Evolutionary conservation across 73 alveolate genomes (phyloP).

Genomic region (Paramecium tetraurelia): DNA sequence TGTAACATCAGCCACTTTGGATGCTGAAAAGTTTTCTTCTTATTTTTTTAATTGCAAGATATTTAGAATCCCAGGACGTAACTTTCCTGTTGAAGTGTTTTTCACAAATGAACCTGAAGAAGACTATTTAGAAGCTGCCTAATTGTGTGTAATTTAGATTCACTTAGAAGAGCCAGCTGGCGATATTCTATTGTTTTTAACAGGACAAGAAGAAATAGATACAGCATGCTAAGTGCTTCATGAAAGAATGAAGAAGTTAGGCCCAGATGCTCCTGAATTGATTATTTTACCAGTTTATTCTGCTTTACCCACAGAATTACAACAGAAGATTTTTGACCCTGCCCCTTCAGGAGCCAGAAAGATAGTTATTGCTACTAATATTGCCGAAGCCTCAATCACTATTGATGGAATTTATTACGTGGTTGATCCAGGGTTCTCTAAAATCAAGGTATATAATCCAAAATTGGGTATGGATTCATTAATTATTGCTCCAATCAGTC

Average conservation of each 20-base stretch:
- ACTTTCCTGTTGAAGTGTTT: constrained; percentile 92
- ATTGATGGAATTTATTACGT: constrained; percentile 99
- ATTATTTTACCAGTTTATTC: constrained; percentile 98
- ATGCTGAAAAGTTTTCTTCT: constrained; percentile 94
- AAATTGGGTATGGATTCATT: constrained; percentile 97
- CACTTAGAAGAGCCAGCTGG: constrained; percentile 92
- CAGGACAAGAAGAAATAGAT: constrained; percentile 99
- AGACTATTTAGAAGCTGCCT: constrained; percentile 98
- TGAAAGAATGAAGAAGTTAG: constrained; percentile 93
- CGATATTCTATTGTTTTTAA: constrained; percentile 96
- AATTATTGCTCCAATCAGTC: constrained; percentile 94
- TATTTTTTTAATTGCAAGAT: constrained; percentile 98
- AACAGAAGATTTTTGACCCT: constrained; percentile 43
- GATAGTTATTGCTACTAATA: constrained; percentile 98
- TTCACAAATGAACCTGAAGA: constrained; percentile 98
- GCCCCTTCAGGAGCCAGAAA: constrained; percentile 98
- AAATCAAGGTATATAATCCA: constrained; percentile 96
- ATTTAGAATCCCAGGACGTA: constrained; percentile 99
- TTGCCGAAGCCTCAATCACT: constrained; percentile 99
- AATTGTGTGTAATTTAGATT: constrained; percentile 93
- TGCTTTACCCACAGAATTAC: constrained; percentile 97
- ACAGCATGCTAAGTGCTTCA: constrained; percentile 97
- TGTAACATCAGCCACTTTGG: constrained; percentile 97
- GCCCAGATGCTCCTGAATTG: constrained; percentile 96
- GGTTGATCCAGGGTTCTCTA: constrained; percentile 99